These are phyloP conservation scores for Logfia minima DNA, from an alignment of 129 eudicot genomes.

Conservation along the genomic window DNA sequence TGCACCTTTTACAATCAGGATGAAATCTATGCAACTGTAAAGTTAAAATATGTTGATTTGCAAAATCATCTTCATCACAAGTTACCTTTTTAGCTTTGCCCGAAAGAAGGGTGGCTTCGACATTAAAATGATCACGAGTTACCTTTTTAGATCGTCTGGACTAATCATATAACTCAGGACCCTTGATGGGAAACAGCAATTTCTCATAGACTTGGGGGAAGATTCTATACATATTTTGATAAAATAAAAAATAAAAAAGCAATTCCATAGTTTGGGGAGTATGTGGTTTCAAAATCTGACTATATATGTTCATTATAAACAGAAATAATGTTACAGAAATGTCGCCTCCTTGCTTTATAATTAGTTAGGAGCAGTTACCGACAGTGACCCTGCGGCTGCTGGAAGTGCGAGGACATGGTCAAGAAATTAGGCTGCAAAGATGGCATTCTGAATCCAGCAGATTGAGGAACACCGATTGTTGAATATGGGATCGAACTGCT, in stretches of 20 bases:
- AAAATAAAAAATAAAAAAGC: too few relatives aligned
- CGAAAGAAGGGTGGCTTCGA: neutral
- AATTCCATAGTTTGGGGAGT: conserved; percentile 19
- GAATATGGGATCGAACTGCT: conserved; percentile 64
- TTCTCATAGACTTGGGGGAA: neutral
- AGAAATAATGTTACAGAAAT: conserved; percentile 33
- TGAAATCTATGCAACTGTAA: too few relatives aligned
- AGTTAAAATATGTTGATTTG: too few relatives aligned
- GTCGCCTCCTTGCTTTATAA: conserved; percentile 27
- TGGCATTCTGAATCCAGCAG: conserved; percentile 23
- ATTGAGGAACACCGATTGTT: conserved; percentile 59
- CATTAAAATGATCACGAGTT: neutral
- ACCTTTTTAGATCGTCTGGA: neutral
- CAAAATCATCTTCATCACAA: too few relatives aligned
- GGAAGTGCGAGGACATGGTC: conserved; percentile 71
- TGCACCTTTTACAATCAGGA: too few relatives aligned
- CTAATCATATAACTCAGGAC: too few relatives aligned
- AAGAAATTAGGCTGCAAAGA: conserved; percentile 57
- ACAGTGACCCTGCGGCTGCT: conserved; percentile 67
- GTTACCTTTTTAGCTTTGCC: neutral
- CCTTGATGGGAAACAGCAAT: neutral
- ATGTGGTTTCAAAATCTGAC: conserved; percentile 16
- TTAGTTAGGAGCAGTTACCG: conserved; percentile 37
- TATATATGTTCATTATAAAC: conserved; percentile 26
- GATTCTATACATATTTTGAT: conserved; percentile 27